Conservation (phyloP, 2,329 filamentous ascomycete species). For the Colletotrichum gigasporum region DNA sequence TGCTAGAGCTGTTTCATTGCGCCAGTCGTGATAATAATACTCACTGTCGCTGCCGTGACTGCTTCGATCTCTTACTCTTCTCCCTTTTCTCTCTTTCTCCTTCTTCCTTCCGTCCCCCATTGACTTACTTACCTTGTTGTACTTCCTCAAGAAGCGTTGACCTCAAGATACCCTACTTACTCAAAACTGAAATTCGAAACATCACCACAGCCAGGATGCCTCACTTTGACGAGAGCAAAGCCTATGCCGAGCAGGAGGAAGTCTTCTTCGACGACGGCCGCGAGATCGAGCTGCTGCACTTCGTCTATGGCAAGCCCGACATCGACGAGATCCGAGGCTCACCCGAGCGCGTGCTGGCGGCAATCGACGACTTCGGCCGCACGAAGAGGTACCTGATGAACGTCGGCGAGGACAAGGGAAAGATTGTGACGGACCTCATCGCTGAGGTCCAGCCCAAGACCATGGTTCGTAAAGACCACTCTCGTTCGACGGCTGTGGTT, state of each 20-base stretch:
- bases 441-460: slow-evolving; percentile 69
- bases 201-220: not conserved
- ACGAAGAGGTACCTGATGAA: slow-evolving; percentile 82
- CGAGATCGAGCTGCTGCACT: slow-evolving; percentile 78
- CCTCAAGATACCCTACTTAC: not conserved
- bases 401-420: slow-evolving; percentile 78
- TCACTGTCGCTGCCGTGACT: not conserved
- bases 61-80: not conserved
- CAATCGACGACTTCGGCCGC: slow-evolving; percentile 73
- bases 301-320: slow-evolving; percentile 69
- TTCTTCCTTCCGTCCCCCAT: not conserved
- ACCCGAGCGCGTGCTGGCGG: slow-evolving; percentile 70
- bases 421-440: slow-evolving; percentile 76
- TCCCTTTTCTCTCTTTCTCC: not conserved
- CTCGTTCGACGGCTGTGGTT: slow-evolving; percentile 13
- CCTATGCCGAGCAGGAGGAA: slow-evolving; percentile 53
- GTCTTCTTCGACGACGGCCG: slow-evolving; percentile 73
- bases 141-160: not conserved
- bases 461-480: slow-evolving; percentile 58
- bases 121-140: not conserved
- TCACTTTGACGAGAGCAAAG: slow-evolving; percentile 47
- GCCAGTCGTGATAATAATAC: slow-evolving; percentile 21
- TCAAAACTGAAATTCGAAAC: not conserved
- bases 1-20: not conserved
- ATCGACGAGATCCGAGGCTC: slow-evolving; percentile 71